Conservation (phyloP, 2,329 filamentous ascomycete genomes). For the Sclerotinia sclerotiorum region DNA sequence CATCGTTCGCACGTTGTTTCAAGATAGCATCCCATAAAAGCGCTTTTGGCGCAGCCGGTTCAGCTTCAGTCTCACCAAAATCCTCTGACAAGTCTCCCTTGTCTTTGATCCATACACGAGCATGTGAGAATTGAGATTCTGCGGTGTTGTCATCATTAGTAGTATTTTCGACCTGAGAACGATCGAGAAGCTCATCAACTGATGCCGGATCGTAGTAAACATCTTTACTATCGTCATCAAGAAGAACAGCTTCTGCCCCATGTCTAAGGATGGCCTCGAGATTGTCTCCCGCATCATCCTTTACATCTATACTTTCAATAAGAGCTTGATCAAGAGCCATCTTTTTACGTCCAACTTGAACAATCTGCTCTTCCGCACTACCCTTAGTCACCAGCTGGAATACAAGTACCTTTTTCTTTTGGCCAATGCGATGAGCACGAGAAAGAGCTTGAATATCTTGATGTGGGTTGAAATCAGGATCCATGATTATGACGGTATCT, state of each 20-base stretch:
- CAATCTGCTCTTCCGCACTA: conserved; percentile 91
- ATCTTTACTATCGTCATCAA: conserved; percentile 68
- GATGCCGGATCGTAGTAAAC: conserved; percentile 79
- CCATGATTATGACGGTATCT: conserved; percentile 93
- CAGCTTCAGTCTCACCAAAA: conserved; percentile 53
- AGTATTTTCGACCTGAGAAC: conserved; percentile 75
- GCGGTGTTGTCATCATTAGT: conserved; percentile 61
- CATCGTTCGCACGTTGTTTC: conserved; percentile 75
- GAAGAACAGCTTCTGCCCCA: conserved; percentile 83
- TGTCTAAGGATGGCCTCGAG: conserved; percentile 85
- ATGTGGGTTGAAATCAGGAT: conserved; percentile 60
- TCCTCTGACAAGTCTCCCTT: conserved; percentile 65
- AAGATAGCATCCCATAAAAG: conserved; percentile 90
- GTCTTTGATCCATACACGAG: conserved; percentile 89
- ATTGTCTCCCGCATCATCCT: conserved; percentile 77
- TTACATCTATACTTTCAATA: conserved; percentile 85
- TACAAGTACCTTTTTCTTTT: conserved; percentile 92
- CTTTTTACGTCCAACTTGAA: conserved; percentile 93
- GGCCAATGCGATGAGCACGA: conserved; percentile 91
- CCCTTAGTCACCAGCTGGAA: conserved; percentile 91
- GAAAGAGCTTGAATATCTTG: conserved; percentile 96
- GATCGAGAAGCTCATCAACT: conserved; percentile 88
- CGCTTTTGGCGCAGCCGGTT: conserved; percentile 57
- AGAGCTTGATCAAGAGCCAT: conserved; percentile 93
- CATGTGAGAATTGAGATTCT: conserved; percentile 84